Evolutionary conservation across 2,329 filamentous ascomycete genomes (phyloP), one percentile per base, ranked within the genome.

Genomic region (Alternaria triticimaculans): DNA sequence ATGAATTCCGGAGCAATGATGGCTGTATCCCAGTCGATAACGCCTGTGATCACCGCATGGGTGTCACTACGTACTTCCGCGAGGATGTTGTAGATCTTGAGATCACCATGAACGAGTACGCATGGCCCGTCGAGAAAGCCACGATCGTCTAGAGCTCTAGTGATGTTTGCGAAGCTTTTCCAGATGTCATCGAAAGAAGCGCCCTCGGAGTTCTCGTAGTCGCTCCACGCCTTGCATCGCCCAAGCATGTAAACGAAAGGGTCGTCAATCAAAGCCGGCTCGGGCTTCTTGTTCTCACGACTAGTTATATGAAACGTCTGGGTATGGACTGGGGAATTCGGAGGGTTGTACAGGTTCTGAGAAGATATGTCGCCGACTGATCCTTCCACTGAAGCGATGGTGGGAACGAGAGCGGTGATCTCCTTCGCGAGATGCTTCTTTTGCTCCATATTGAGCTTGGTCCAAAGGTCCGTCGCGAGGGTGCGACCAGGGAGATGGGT

Each of bases 21-120:
- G 5, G 79, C 77, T 20, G 60, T 63, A 37, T 81, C 79, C 77
- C 78, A 80, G 60, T 80, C 77, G 1, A 80, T 65, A 18, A 80
- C 70, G 11, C 48, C 74, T 2, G 72, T 72, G 11, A 77, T 59
- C 7, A 58, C 14, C 7, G 65, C 46, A 12, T 54, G n/a, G 21
- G 46, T 49, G 12, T 58, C 14, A 18, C 56, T 58, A 6, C 46
- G 26, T 12, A 66, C 45, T n/a, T 72, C 58, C 6, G 73, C 68
- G 1, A 80, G 64, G 10, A 80, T 65, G 59, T 80, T 80, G 15
- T 71, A 71, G 2, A 64, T 46, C 1, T 58, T 61, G 3, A 80
- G 55, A 59, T 80, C 76, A 3, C 71, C 54, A 54, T 80, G 77
- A 4, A 59, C 66, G 53, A 55, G 69, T 15, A 53, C 59, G 55